These are phyloP conservation scores for barley (Hordeum vulgare) DNA, from an alignment of 176 grass and related monocot species.

Conservation along the genomic window DNA sequence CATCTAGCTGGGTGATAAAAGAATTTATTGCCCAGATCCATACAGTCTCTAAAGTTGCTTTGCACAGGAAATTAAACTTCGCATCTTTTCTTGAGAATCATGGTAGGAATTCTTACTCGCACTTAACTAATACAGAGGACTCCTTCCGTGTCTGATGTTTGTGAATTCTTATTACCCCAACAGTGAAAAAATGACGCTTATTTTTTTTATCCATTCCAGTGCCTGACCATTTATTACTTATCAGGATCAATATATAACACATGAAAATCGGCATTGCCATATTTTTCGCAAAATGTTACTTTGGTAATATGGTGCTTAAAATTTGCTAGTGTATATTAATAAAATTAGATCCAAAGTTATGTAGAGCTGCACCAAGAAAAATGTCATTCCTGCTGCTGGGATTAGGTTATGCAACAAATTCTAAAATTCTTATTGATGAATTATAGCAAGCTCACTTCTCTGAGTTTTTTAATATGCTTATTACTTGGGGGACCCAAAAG, in stretches of 20 bases:
- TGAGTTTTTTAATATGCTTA: too few species aligned
- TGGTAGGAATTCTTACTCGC: constrained; percentile 42
- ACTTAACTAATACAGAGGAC: neutral
- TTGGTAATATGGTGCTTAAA: neutral
- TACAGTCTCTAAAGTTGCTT: constrained; percentile 80
- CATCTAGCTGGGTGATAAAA: constrained; percentile 89
- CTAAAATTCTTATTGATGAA: neutral
- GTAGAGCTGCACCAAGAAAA: neutral
- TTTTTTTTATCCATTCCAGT: neutral
- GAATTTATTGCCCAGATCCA: constrained; percentile 93
- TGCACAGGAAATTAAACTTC: constrained; percentile 75
- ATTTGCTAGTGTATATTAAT: neutral
- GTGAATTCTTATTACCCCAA: neutral
- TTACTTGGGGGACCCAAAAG: neutral
- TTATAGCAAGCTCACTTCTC: neutral
- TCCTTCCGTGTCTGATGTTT: neutral
- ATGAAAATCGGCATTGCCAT: neutral
- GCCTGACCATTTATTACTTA: neutral
- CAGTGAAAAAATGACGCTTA: neutral
- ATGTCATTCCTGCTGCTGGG: neutral
- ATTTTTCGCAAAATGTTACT: neutral
- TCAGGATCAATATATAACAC: neutral
- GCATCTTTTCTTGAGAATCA: constrained; percentile 76
- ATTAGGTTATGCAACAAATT: neutral
- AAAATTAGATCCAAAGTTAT: neutral